phyloP scores from a whole-genome alignment of 495 filamentous ascomycete genomes.

The Penicillium bialowiezense region DNA sequence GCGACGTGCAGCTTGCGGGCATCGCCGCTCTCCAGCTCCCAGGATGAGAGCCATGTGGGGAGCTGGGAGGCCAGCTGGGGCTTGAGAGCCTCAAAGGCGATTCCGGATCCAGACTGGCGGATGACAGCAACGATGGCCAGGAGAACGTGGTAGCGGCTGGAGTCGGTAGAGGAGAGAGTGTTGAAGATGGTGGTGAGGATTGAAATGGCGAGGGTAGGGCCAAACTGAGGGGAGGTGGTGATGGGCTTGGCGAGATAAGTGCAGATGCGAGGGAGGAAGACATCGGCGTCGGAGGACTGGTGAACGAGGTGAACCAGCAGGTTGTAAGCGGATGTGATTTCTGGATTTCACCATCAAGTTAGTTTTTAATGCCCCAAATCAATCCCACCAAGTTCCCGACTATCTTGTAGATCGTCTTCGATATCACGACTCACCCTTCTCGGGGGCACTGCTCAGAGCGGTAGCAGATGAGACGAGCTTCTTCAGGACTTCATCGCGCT shows the following conservation, averaged over 20 bases:
- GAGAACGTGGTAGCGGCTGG: slow-evolving; percentile 84
- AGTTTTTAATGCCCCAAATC: slow-evolving; percentile 8
- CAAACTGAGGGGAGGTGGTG: slow-evolving; percentile 77
- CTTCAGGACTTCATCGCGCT: slow-evolving; percentile 84
- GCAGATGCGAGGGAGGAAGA: slow-evolving; percentile 84
- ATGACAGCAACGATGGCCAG: slow-evolving; percentile 79
- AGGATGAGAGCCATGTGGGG: slow-evolving; percentile 75
- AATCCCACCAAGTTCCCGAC: slow-evolving; percentile 10
- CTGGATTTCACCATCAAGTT: slow-evolving; percentile 37
- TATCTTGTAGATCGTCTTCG: slow-evolving; percentile 17
- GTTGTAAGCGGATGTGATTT: slow-evolving; percentile 93
- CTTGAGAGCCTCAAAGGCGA: slow-evolving; percentile 75
- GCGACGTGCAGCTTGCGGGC: slow-evolving; percentile 76
- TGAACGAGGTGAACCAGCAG: slow-evolving; percentile 88
- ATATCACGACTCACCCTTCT: slow-evolving; percentile 62
- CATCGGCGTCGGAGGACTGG: slow-evolving; percentile 76
- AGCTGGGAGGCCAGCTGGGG: slow-evolving; percentile 72
- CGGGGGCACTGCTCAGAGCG: slow-evolving; percentile 74
- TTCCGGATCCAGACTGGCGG: slow-evolving; percentile 60
- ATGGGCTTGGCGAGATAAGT: slow-evolving; percentile 83
- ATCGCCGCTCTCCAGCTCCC: slow-evolving; percentile 80
- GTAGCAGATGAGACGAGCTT: slow-evolving; percentile 74
- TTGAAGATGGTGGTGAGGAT: slow-evolving; percentile 97
- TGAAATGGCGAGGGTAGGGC: slow-evolving; percentile 77
- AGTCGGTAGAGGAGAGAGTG: slow-evolving; percentile 70